Base-by-base conservation (phyloP, 306 rosid genomes). In the Cicer arietinum region DNA sequence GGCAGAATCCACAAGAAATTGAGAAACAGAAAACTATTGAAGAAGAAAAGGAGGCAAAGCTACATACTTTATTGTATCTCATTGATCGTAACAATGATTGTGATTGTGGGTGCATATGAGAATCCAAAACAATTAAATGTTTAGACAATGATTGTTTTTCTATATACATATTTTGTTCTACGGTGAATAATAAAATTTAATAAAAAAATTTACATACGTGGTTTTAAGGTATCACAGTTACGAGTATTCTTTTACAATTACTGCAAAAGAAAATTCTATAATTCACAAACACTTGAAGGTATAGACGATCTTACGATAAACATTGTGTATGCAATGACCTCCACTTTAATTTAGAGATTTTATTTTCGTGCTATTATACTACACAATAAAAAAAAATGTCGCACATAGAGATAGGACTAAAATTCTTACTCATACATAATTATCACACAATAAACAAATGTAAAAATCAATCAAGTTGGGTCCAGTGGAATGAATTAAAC, bases 201-300 rank as follows among this genome's bases (percentile, higher is more conserved):
- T 65, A 56, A 69, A 70, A 67, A 53, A 45, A 57, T 57, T 6
- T 6, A 6, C 14, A 54, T 73, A 0, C 8, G 20, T 0, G 71
- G 37, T 52, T 73, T 42, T 62, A 76, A 76, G 51, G 69, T 67
- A 3, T 72, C 74, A 10, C 86, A 87, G 71, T 86, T 80, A 1
- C 30, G 89, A 41, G 84, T 85, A 0, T 91, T 91, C 76, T 81
- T 96, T 22, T 93, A 97, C 79, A 93, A 91, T 58, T 93, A 77
- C 20, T 93, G 98, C 22, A 86, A 83, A 66, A 88, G 93, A 75
- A 91, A 93, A 54, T 91, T 93, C 84, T 86, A 84, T 68, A 88
- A 92, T 42, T 89, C 97, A 39, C 96, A 93, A 54, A 97, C 97
- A 0, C 85, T 93, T 12, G 96, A 97, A 4, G 97, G 20, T 1